Base-by-base conservation (phyloP, 805 yeast species). In the Zygoascus ofunaensis region DNA sequence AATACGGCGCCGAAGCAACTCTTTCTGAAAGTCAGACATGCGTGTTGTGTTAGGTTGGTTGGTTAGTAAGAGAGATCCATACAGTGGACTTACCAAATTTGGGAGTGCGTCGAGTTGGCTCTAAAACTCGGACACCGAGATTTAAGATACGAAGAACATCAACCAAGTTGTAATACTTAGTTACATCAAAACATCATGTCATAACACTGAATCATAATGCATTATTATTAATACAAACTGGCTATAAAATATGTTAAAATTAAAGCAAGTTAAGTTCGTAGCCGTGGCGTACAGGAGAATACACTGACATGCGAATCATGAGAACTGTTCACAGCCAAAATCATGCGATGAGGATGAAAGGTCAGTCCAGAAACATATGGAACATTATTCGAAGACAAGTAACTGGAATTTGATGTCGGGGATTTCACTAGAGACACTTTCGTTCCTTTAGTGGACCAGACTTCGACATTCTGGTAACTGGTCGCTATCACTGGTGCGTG, bases 401-500 rank as follows among this genome's bases (percentile, higher is more conserved):
- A 37, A n/a, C 30, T 21, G 8, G 19, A 12, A 3, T 54, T 39
- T 10, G 58, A 43, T 34, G 63, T 55, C 17, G 64, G 63, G 43
- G 68, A 78, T 55, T 72, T 73, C 51, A 89, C 74, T 7, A 74
- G 71, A 1, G 85, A 67, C 4, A 89, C 66, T 44, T 76, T 60
- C 47, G 84, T 83, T 2, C 97, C 97, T 0, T 82, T 68, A 0
- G 95, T 86, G 2, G 94, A 79, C 84, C 92, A 89, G 4, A 92
- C 64, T 37, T 85, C 81, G 14, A 87, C 41, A 30, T 75, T 71
- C 49, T 82, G 82, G 1, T 89, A 80, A 0, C 95, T 97, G 2
- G 95, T 82, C 2, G 89, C 90, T 46, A 92, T 76, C 2, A 92
- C 72, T 1, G 98, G 97, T 0, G 97, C 98, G 64, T 92, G 98